These are phyloP conservation scores for Beauveria scarabaeidicola DNA, from an alignment of 2,329 filamentous ascomycete genomes.

Conservation along the genomic window DNA sequence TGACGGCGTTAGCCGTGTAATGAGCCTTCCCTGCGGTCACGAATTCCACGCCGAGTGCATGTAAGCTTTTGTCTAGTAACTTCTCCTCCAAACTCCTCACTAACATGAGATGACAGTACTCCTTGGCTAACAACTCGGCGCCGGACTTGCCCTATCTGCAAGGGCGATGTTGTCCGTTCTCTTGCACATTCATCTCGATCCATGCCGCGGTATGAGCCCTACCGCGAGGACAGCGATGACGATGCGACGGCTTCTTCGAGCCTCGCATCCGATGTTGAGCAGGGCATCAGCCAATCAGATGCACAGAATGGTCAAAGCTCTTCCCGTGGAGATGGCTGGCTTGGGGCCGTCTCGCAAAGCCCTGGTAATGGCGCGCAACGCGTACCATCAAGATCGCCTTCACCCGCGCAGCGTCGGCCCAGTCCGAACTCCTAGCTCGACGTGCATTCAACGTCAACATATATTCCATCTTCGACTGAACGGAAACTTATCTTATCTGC, in stretches of 20 bases:
- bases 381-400: slow-evolving; percentile 7
- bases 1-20: slow-evolving; percentile 87
- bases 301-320: slow-evolving; percentile 15
- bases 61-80: slow-evolving; percentile 49
- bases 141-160: slow-evolving; percentile 97
- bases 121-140: slow-evolving; percentile 94
- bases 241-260: slow-evolving; percentile 29
- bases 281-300: slow-evolving; percentile 24
- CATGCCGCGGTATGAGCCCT: slow-evolving; percentile 44
- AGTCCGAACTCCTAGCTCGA: neutral
- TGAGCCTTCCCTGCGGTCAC: slow-evolving; percentile 95
- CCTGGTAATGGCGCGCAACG: slow-evolving; percentile 1
- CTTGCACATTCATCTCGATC: slow-evolving; percentile 47
- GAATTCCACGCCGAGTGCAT: slow-evolving; percentile 99
- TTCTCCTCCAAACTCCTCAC: neutral
- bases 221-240: slow-evolving; percentile 44
- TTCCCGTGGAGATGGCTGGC: neutral
- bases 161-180: slow-evolving; percentile 82
- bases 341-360: slow-evolving; percentile 4
- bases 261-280: slow-evolving; percentile 34
- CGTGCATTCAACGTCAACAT: neutral
- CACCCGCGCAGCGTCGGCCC: neutral
- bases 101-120: slow-evolving; percentile 48
- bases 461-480: neutral
- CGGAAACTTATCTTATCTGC: neutral